Evolutionary conservation across 441 rosid species (phyloP), one percentile per base, ranked within the genome.

Genomic region (Gossypium gossypioides): DNA sequence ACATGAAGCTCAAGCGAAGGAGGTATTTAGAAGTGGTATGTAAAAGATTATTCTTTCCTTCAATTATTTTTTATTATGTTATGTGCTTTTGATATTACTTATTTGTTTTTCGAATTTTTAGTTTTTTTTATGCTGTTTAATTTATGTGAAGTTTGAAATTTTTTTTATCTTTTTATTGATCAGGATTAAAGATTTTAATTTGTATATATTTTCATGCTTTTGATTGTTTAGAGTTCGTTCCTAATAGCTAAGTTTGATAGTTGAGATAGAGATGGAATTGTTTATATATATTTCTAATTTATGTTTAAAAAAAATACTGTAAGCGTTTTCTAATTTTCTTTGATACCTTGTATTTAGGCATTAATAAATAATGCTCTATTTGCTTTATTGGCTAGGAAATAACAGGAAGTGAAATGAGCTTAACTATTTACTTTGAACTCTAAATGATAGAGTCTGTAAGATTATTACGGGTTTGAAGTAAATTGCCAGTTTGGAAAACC

Each of bases 1-100:
- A 72, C 71, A 95, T 91, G 99, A 95, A 95, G 90, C 87, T 90
- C 68, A 85, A 87, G 78, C 74, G 87, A 69, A 79, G 93, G 87
- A 88, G 93, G 85, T 83, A 90, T 78, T 70, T 84, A 32, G 96
- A 89, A 91, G 97, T 91, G 87, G 99, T 95, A 32, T 83, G 91
- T 79, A 16, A 18, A 65, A 58, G 19, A 12, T 1, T 64, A 37
- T 32, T 15, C 21, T 3, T 15, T 61, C 24, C 40, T 52, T 19
- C 62, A 34, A 40, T 54, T 50, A 63, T 44, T 40, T 46, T 25
- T 12, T 21, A 34, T 22, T 18, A 0, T 65, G 27, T 40, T 22
- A 46, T 59, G 3, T 19, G 2, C 0, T 7, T 12, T 3, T 24
- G 50, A 15, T 13, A 22, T 48, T 52, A 13, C 3, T 73, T 34